Evolutionary conservation across 169 alveolate genomes (phyloP).

Genomic region (Babesia bigemina): DNA sequence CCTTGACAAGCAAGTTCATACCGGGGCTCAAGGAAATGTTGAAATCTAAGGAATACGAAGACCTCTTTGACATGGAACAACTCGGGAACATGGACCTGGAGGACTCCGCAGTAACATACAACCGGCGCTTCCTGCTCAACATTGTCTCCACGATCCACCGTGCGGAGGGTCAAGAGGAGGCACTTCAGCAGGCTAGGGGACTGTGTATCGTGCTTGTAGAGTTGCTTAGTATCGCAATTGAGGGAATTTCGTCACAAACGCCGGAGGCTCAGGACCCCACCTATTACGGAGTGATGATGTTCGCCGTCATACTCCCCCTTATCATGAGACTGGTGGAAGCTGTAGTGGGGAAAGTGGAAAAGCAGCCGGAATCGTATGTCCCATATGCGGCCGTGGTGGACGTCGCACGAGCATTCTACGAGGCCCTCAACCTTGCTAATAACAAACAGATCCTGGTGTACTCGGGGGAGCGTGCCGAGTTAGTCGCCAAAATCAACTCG

Average conservation of each 20-base stretch:
- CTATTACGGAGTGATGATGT: constrained; percentile 4
- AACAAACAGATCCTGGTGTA: constrained; percentile 24
- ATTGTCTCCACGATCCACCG: constrained; percentile 15
- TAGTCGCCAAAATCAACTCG: background rate
- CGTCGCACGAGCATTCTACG: background rate
- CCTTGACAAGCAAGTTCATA: constrained; percentile 8
- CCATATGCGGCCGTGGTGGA: background rate
- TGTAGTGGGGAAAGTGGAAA: background rate
- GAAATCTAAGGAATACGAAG: constrained; percentile 20
- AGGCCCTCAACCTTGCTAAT: constrained; percentile 1
- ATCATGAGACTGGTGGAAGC: constrained; percentile 5
- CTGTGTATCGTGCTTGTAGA: constrained; percentile 11
- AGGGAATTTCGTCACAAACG: background rate
- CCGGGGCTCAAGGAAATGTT: constrained; percentile 24
- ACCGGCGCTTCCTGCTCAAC: constrained; percentile 23
- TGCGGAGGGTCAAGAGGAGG: constrained; percentile 1
- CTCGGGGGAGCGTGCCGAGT: constrained; percentile 19
- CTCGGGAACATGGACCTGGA: constrained; percentile 41
- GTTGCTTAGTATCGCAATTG: background rate
- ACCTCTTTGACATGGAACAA: constrained; percentile 21
- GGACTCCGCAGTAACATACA: constrained; percentile 36
- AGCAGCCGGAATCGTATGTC: constrained; percentile 3
- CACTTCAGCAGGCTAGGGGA: constrained; percentile 19
- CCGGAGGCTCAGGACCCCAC: background rate
- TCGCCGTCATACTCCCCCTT: constrained; percentile 3